Conservation (phyloP, 495 filamentous ascomycete genomes). For the Recurvomyces mirabilis region DNA sequence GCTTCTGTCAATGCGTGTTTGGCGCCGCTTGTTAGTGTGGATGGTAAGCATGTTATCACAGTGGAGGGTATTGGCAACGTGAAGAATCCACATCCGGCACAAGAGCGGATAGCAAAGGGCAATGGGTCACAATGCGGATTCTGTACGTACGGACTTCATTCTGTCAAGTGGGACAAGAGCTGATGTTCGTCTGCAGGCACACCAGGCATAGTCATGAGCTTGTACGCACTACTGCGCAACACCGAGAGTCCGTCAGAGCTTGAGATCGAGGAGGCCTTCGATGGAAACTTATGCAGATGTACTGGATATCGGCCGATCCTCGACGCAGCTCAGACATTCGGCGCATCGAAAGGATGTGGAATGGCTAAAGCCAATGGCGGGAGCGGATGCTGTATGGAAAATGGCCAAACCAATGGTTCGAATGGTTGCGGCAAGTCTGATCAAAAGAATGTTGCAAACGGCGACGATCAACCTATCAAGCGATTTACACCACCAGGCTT, state of each 20-base stretch:
- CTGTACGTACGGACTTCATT: constrained; percentile 86
- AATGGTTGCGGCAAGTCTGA: constrained; percentile 45
- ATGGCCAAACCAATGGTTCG: constrained; percentile 32
- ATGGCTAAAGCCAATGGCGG: constrained; percentile 51
- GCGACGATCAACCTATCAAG: constrained; percentile 47
- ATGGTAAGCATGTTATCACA: constrained; percentile 97
- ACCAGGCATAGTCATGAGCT: constrained; percentile 81
- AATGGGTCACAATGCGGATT: constrained; percentile 64
- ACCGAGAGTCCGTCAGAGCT: constrained; percentile 54
- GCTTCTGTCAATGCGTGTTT: constrained; percentile 90
- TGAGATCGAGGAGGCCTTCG: constrained; percentile 80
- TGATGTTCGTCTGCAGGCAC: not conserved
- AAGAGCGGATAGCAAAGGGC: constrained; percentile 76
- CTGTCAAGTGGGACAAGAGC: not conserved
- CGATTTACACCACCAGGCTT: constrained; percentile 73
- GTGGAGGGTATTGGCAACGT: constrained; percentile 93
- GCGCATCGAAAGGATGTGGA: constrained; percentile 40
- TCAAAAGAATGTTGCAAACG: constrained; percentile 30
- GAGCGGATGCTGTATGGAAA: constrained; percentile 60
- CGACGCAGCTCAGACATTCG: constrained; percentile 77
- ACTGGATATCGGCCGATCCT: constrained; percentile 92
- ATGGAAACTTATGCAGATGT: constrained; percentile 92
- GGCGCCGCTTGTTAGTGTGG: constrained; percentile 80
- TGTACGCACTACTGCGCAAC: constrained; percentile 75
- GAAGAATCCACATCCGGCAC: constrained; percentile 76